Percentiles rank a stretch among this genome's conserved stretches.
Evolutionary conservation across 805 yeast species (phyloP).

Genomic region (Ogataea saltuana): DNA sequence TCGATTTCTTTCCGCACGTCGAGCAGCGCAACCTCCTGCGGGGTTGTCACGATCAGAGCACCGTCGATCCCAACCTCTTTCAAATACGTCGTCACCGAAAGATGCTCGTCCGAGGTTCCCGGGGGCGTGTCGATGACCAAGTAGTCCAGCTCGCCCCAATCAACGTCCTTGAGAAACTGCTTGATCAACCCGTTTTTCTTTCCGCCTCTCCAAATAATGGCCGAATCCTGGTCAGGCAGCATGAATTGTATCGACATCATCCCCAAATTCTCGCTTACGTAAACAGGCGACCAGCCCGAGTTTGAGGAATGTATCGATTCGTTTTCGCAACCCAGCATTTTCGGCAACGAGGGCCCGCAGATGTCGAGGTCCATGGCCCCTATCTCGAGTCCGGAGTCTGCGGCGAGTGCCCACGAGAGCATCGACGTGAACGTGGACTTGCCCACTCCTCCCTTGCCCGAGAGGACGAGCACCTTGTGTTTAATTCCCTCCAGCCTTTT

Average conservation of each 20-base stretch:
- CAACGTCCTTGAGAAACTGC: conserved; percentile 90
- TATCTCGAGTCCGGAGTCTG: conserved; percentile 75
- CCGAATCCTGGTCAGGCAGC: conserved; percentile 91
- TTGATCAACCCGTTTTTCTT: conserved; percentile 92
- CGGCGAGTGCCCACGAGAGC: conserved; percentile 96
- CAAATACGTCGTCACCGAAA: conserved; percentile 83
- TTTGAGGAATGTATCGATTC: conserved; percentile 87
- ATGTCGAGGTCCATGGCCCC: conserved; percentile 98
- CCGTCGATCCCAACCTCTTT: conserved; percentile 93
- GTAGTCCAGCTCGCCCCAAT: conserved; percentile 91
- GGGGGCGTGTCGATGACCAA: conserved; percentile 96
- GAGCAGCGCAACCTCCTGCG: conserved; percentile 93
- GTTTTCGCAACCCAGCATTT: conserved; percentile 88
- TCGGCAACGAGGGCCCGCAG: conserved; percentile 96
- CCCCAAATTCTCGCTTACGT: conserved; percentile 91
- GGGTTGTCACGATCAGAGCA: conserved; percentile 92
- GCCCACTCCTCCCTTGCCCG: conserved; percentile 96
- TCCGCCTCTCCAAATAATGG: conserved; percentile 97
- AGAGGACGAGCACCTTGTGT: conserved; percentile 78
- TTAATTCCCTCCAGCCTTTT: conserved; percentile 60
- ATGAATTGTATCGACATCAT: conserved; percentile 94
- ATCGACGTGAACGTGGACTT: conserved; percentile 94
- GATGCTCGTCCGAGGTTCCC: conserved; percentile 96
- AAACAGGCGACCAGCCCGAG: conserved; percentile 96
- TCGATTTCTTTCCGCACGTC: conserved; percentile 97